phyloP scores from a whole-genome alignment of 2,329 filamentous ascomycete genomes.

The Aureobasidium sp. region DNA sequence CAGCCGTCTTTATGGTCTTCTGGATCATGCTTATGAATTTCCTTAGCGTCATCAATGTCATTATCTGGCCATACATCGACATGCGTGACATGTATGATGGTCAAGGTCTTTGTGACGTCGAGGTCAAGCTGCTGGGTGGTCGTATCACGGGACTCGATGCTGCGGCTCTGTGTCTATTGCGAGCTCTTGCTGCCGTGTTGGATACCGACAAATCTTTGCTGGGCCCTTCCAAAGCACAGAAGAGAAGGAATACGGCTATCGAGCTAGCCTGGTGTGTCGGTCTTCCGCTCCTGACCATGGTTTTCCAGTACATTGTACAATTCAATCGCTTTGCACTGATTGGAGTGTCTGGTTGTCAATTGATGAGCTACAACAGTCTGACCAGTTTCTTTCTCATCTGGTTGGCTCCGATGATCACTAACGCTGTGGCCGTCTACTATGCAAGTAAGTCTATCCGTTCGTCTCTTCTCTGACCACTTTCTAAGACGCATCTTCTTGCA shows the following conservation, averaged over 20 bases:
- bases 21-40: conserved; percentile 53
- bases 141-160: conserved; percentile 47
- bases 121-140: conserved; percentile 52
- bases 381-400: conserved; percentile 42
- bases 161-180: conserved; percentile 51
- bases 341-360: conserved; percentile 53
- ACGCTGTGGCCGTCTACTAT: conserved; percentile 48
- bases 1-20: conserved; percentile 49
- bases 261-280: conserved; percentile 52
- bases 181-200: conserved; percentile 53
- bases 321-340: conserved; percentile 51
- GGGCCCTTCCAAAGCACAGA: conserved; percentile 43
- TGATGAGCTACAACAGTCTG: conserved; percentile 50
- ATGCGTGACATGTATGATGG: conserved; percentile 51
- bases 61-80: conserved; percentile 59
- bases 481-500: conserved; percentile 25
- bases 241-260: conserved; percentile 40
- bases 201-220: conserved; percentile 51
- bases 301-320: conserved; percentile 55
- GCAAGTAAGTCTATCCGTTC: conserved; percentile 42
- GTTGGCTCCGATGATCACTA: conserved; percentile 49
- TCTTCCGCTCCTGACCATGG: conserved; percentile 49
- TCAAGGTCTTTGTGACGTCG: conserved; percentile 56
- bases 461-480: neutral
- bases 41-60: conserved; percentile 53